Base-by-base conservation (phyloP, 177 flowering plant genomes). In the Vitis hybrid region DNA sequence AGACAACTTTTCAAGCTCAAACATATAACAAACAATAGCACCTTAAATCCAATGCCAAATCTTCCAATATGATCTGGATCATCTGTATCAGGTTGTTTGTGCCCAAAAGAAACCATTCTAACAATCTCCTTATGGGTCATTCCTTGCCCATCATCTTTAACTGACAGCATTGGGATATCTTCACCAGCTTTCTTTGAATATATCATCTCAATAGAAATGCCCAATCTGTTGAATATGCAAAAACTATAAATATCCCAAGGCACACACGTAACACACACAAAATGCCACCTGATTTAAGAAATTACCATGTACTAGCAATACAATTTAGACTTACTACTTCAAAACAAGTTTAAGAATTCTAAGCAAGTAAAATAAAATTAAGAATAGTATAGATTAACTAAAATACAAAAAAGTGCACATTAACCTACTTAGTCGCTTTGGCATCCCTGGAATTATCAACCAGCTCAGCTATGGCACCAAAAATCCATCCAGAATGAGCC, bases 21-120 rank as follows among this genome's bases (percentile, higher is more conserved):
- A 27, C 30, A 3, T 27, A 27, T 1, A 20, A 53, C n/a, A 48
- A 62, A 65, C 8, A 8, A 59, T 48, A 46, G 27, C 10, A 86
- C 91, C 89, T 88, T 88, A 71, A 88, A 88, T 50, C 89, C 91
- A 59, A 86, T 71, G n/a, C 91, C 91, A 78, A 81, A 88, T 74
- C 84, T 80, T 66, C 91, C 91, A 71, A 88, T 84, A 49, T 27
- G 81, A 71, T 82, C 69, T 13, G 72, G 76, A 71, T 88, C 83
- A 79, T 80, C 76, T 57, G 30, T 74, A 66, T 82, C 84, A 58
- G 87, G 83, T 74, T 71, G 78, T 70, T 73, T 74, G 71, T 78
- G 88, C 18, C 91, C 91, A 67, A 86, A 83, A 69, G 84, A 80
- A 21, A 81, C 68, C 90, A 88, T 86, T 58, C 76, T 80, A 60